Percentiles rank a stretch among this genome's conserved stretches.
These are phyloP conservation scores for Lumnitzera racemosa DNA, from an alignment of 345 rosid species.

Conservation along the genomic window DNA sequence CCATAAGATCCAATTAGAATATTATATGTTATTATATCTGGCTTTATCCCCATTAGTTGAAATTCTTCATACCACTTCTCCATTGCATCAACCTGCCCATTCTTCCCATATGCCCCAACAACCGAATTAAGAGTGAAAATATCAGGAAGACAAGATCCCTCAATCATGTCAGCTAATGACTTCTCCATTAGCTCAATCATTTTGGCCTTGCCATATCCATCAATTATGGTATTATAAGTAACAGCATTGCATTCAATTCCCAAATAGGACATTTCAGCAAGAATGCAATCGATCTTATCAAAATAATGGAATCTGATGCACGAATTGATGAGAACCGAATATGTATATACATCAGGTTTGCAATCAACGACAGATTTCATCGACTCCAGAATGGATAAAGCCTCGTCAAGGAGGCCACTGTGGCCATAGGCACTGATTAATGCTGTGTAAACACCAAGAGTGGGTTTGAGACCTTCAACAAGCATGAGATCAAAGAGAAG, in stretches of 20 bases:
- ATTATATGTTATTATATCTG: conserved; percentile 65
- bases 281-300: conserved; percentile 39
- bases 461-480: conserved; percentile 62
- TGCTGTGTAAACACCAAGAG: conserved; percentile 73
- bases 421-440: conserved; percentile 63
- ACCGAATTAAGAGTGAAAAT: conserved; percentile 67
- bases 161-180: conserved; percentile 54
- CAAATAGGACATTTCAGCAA: conserved; percentile 69
- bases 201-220: conserved; percentile 73
- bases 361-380: conserved; percentile 69
- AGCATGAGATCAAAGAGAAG: conserved; percentile 60
- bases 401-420: conserved; percentile 43
- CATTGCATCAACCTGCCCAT: conserved; percentile 48
- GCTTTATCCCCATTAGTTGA: conserved; percentile 67
- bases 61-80: conserved; percentile 73
- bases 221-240: conserved; percentile 58
- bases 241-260: conserved; percentile 53
- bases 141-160: conserved; percentile 57
- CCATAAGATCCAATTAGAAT: conserved; percentile 64
- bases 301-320: conserved; percentile 45
- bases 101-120: conserved; percentile 57
- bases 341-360: conserved; percentile 72
- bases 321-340: conserved; percentile 47
- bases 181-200: conserved; percentile 71
- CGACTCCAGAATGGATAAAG: conserved; percentile 46